Evolutionary conservation across 139 green algal species (phyloP), one percentile per base, ranked within the genome.

Genomic region (Micractinium conductrix): DNA sequence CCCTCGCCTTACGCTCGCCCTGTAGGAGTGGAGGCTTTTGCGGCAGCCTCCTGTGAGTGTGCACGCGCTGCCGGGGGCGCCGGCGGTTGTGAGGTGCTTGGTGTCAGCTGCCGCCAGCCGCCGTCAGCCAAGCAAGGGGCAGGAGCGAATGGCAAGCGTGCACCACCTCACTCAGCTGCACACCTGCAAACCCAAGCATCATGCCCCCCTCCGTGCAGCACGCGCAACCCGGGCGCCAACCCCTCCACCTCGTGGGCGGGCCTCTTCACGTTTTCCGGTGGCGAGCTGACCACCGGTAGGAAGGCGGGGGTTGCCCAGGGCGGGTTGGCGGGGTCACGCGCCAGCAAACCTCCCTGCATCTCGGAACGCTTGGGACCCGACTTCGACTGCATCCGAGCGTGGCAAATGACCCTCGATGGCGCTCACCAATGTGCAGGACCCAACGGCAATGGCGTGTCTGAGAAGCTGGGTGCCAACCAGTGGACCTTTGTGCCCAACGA

Each of bases 401-500:
- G n/a, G n/a, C n/a, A n/a, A n/a, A n/a, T n/a, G n/a, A n/a, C n/a
- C n/a, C n/a, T n/a, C n/a, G n/a, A n/a, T n/a, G n/a, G n/a, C n/a
- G n/a, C n/a, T n/a, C n/a, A n/a, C n/a, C n/a, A n/a, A n/a, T n/a
- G n/a, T n/a, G n/a, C n/a, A n/a, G n/a, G 80, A 0, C 80, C 80
- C 45, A 85, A 85, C 80, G 80, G 80, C 44, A 69, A 74, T 14
- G 80, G 80, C 35, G 80, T 79, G 67, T 7, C 22, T 1, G 21
- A 55, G 10, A 40, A 78, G 45, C 6, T 70, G 21, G 38, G 44
- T 9, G 8, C 42, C 44, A 69, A 26, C 19, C 68, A 55, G 43
- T 85, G 80, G 80, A 85, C 67, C 12, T 85, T 85, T n/a, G 26
- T n/a, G 1, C 80, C 80, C 2, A 70, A 33, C 4, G 68, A 79